Percentiles rank a stretch among this genome's conserved stretches.
Evolutionary conservation across 495 filamentous ascomycete species (phyloP).

Genomic region (Xylaria intraflava): DNA sequence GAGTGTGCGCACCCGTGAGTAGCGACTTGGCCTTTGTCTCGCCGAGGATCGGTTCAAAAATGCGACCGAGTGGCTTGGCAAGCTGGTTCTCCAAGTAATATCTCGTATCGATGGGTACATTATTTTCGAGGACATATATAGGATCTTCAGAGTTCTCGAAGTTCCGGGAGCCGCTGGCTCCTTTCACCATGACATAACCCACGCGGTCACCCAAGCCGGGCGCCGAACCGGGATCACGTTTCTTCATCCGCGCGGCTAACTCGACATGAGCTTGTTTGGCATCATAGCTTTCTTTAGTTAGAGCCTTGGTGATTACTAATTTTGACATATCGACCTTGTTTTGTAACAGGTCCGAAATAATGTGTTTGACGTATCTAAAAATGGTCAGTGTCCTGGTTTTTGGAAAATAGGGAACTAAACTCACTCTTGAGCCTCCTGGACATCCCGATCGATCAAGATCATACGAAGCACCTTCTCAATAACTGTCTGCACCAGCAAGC

Average conservation of each 20-base stretch:
- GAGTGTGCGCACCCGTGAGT: constrained; percentile 84
- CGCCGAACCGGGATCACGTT: constrained; percentile 90
- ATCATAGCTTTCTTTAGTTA: constrained; percentile 74
- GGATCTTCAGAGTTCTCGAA: constrained; percentile 96
- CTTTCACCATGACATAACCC: constrained; percentile 96
- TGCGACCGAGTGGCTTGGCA: constrained; percentile 83
- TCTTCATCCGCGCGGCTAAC: constrained; percentile 89
- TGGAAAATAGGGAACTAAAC: constrained; percentile 25
- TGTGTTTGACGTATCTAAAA: constrained; percentile 86
- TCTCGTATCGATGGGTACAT: constrained; percentile 94
- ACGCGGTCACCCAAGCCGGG: constrained; percentile 94
- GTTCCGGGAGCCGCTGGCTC: constrained; percentile 77
- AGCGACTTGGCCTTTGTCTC: constrained; percentile 81
- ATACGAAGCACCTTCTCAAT: constrained; percentile 95
- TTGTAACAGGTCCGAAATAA: constrained; percentile 89
- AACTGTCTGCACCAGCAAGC: constrained; percentile 87
- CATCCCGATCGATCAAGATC: constrained; percentile 88
- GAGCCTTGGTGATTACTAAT: constrained; percentile 95
- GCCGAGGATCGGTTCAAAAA: constrained; percentile 95
- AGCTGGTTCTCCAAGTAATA: constrained; percentile 99
- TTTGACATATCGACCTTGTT: constrained; percentile 99
- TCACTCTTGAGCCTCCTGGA: constrained; percentile 88
- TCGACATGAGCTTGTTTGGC: constrained; percentile 94
- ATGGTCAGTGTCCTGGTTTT: constrained; percentile 1
- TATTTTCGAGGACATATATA: constrained; percentile 94